Evolutionary conservation across 225 moss, liverwort and hornwort genomes (phyloP).

Genomic region (Bryoerythrophyllum caledonicum): DNA sequence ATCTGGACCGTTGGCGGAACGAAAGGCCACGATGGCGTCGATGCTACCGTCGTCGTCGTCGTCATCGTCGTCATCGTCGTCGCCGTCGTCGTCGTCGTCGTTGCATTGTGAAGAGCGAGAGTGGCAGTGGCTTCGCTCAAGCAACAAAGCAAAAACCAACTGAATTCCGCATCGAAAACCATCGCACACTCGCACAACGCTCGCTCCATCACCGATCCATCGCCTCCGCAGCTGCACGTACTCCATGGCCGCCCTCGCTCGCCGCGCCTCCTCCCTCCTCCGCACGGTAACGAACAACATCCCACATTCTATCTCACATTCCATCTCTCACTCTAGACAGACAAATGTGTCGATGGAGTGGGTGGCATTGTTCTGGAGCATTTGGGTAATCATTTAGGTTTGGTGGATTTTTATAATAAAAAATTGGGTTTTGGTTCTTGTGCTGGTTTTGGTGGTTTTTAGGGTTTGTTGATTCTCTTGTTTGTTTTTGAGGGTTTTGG

Average conservation of each 20-base stretch:
- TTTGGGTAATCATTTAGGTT: too few species aligned
- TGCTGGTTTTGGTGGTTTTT: not conserved
- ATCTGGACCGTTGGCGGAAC: not conserved
- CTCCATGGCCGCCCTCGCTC: constrained; percentile 34
- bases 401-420: not conserved
- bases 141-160: too few species aligned
- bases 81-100: too few species aligned
- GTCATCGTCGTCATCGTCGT: too few species aligned
- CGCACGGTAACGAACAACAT: constrained; percentile 21
- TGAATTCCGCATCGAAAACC: too few species aligned
- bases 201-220: not conserved
- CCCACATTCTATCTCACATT: not conserved
- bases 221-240: not conserved
- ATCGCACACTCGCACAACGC: not conserved
- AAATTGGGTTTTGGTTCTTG: too few species aligned
- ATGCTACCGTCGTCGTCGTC: not conserved
- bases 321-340: not conserved
- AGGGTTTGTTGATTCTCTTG: not conserved
- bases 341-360: too few species aligned
- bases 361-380: too few species aligned
- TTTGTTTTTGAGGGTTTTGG: not conserved
- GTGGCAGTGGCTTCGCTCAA: not conserved
- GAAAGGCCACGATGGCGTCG: constrained; percentile 1
- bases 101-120: too few species aligned
- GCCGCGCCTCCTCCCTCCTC: constrained; percentile 25